phyloP scores from a whole-genome alignment of 768 basidiomycete species.

The Mycena amicta region DNA sequence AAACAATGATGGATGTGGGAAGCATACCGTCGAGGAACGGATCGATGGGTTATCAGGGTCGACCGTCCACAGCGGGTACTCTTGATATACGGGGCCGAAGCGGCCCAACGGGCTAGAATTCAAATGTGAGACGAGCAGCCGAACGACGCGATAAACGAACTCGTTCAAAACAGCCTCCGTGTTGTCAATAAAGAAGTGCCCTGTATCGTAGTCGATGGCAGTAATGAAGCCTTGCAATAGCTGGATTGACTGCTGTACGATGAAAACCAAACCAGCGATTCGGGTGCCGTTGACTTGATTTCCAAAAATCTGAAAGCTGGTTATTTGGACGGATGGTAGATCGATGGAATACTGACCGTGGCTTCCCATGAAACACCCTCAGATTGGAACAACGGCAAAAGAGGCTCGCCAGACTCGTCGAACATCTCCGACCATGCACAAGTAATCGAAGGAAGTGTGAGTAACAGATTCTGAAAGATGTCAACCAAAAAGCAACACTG shows the following conservation, averaged over 20 bases:
- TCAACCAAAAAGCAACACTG: neutral
- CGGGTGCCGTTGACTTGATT: neutral
- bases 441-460: slow-evolving; percentile 10
- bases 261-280: slow-evolving; percentile 6
- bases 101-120: neutral
- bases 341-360: slow-evolving; percentile 5
- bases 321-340: no score
- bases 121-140: no score
- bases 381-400: neutral
- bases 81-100: neutral
- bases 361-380: slow-evolving; percentile 6
- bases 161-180: slow-evolving; percentile 5
- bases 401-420: neutral
- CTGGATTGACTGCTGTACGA: neutral
- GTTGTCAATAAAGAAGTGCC: slow-evolving; percentile 1
- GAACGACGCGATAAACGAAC: no score
- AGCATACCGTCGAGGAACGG: slow-evolving; percentile 17
- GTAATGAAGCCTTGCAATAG: slow-evolving; percentile 5
- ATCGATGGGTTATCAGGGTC: slow-evolving; percentile 25
- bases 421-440: slow-evolving; percentile 12
- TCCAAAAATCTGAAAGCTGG: neutral
- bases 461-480: slow-evolving; percentile 5
- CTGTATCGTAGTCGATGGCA: slow-evolving; percentile 2
- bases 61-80: slow-evolving; percentile 22
- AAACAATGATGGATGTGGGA: neutral